phyloP scores from a whole-genome alignment of 2,329 filamentous ascomycete genomes.

The Phialocephala subalpina region DNA sequence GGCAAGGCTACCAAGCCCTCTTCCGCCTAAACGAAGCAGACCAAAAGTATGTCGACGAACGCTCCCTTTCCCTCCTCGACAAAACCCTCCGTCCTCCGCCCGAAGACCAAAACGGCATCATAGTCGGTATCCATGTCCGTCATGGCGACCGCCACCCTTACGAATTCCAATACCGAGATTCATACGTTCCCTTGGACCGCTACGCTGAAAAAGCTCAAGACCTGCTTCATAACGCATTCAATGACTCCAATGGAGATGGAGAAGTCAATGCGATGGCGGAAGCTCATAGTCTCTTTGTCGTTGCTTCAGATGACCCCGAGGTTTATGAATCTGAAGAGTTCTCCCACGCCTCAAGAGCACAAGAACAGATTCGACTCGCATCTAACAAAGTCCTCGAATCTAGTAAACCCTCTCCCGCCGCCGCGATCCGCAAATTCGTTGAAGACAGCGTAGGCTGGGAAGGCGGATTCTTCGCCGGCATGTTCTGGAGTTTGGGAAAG shows the following conservation, averaged over 20 bases:
- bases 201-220: slow-evolving; percentile 69
- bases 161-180: slow-evolving; percentile 78
- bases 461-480: slow-evolving; percentile 82
- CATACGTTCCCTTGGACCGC: slow-evolving; percentile 77
- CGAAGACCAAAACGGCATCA: slow-evolving; percentile 54
- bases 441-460: slow-evolving; percentile 87
- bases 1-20: slow-evolving; percentile 75
- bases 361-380: slow-evolving; percentile 79
- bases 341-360: slow-evolving; percentile 64
- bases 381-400: slow-evolving; percentile 62
- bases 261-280: slow-evolving; percentile 48
- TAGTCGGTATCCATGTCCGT: slow-evolving; percentile 80
- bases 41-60: slow-evolving; percentile 66
- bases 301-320: slow-evolving; percentile 84
- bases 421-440: slow-evolving; percentile 69
- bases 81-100: slow-evolving; percentile 52
- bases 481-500: slow-evolving; percentile 80
- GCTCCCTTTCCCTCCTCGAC: slow-evolving; percentile 62
- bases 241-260: slow-evolving; percentile 45
- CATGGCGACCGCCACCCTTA: slow-evolving; percentile 81
- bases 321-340: slow-evolving; percentile 75
- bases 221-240: slow-evolving; percentile 59
- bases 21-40: slow-evolving; percentile 76
- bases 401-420: slow-evolving; percentile 25
- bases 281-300: slow-evolving; percentile 58